Conservation (phyloP, 2,329 filamentous ascomycete species). For the Juglanconis sp. region DNA sequence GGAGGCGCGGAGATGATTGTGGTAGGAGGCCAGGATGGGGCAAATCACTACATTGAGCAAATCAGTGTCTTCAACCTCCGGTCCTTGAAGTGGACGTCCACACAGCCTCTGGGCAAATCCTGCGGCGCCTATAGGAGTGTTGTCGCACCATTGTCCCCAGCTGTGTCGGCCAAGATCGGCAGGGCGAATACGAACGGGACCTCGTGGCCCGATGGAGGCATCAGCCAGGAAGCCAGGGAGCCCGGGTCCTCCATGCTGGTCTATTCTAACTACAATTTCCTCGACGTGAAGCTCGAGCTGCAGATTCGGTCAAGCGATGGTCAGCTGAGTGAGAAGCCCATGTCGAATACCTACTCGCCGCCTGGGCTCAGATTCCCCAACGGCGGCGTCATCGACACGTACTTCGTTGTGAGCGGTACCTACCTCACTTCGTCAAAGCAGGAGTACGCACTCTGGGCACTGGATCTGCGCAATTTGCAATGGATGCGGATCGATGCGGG, state of each 20-base stretch:
- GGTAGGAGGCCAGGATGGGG: conserved; percentile 91
- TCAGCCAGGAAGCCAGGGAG: conserved; percentile 54
- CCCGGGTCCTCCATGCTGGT: conserved; percentile 79
- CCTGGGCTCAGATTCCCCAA: conserved; percentile 94
- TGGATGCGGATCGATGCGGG: conserved; percentile 97
- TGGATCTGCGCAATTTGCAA: conserved; percentile 81
- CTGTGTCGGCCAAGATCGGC: conserved; percentile 64
- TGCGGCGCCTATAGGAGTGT: conserved; percentile 97
- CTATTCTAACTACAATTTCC: conserved; percentile 98
- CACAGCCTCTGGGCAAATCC: conserved; percentile 80
- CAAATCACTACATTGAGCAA: conserved; percentile 99
- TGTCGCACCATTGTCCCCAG: conserved; percentile 74
- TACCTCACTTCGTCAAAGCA: conserved; percentile 97
- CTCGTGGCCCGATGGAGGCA: conserved; percentile 42
- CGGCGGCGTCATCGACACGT: conserved; percentile 89
- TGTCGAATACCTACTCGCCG: conserved; percentile 83
- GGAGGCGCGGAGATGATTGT: conserved; percentile 97
- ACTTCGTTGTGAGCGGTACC: conserved; percentile 96
- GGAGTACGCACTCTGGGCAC: conserved; percentile 94
- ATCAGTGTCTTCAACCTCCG: conserved; percentile 97
- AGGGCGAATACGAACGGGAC: conserved; percentile 46
- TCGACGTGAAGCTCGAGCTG: conserved; percentile 93
- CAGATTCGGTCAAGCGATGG: conserved; percentile 86
- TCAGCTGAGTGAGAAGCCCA: conserved; percentile 77
- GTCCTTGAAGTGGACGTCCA: conserved; percentile 93